A percentile compares a stretch with the other conserved stretches of the same genome.
Conservation (phyloP, 768 basidiomycete genomes). For the Pleurotus tuber-regium region DNA sequence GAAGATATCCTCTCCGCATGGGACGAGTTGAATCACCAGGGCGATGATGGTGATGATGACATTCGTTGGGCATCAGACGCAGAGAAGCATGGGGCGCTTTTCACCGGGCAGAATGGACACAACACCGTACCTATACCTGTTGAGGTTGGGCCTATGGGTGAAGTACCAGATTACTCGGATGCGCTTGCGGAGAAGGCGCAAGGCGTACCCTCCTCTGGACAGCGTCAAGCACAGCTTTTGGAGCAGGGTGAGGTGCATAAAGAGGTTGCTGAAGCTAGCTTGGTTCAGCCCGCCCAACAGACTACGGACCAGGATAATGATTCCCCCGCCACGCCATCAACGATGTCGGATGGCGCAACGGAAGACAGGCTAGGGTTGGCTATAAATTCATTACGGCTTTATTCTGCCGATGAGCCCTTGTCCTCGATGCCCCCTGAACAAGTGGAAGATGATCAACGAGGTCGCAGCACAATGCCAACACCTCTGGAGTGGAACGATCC, state of each 20-base stretch:
- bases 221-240: not conserved
- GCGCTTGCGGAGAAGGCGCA: not conserved
- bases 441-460: conserved; percentile 32
- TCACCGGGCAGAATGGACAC: conserved; percentile 18
- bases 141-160: conserved; percentile 42
- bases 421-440: not conserved
- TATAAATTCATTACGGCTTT: conserved; percentile 5
- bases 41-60: conserved; percentile 38
- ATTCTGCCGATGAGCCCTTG: conserved; percentile 1
- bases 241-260: not conserved
- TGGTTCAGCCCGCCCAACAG: not conserved
- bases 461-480: conserved; percentile 51
- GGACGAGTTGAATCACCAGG: conserved; percentile 42
- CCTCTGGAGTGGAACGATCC: conserved; percentile 50
- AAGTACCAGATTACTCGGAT: conserved; percentile 21
- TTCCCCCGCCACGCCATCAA: conserved; percentile 7
- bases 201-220: not conserved
- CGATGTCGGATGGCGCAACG: conserved; percentile 2
- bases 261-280: conserved; percentile 1
- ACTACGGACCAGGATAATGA: conserved; percentile 3
- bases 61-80: conserved; percentile 55
- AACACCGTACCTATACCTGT: conserved; percentile 15
- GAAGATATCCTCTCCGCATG: conserved; percentile 53
- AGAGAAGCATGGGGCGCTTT: conserved; percentile 24
- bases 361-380: conserved; percentile 14